Conservation (phyloP, 2,329 filamentous ascomycete genomes). For the Metarhizium robertsii region DNA sequence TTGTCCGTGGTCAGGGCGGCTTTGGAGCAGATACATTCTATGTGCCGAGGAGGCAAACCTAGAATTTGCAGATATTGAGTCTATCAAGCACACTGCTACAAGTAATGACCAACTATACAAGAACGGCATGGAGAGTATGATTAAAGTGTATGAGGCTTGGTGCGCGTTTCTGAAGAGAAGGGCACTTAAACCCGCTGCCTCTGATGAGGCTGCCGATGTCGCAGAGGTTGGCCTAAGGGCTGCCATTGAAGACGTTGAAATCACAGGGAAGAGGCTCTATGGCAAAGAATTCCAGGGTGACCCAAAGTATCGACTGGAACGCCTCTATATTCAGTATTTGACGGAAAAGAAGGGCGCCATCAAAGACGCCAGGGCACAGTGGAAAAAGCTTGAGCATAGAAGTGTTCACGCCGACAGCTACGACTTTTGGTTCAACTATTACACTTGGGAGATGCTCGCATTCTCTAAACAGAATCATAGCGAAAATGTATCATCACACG, state of each 20-base stretch:
- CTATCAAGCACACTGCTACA: constrained; percentile 87
- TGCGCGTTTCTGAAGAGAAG: constrained; percentile 85
- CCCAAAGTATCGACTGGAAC: constrained; percentile 77
- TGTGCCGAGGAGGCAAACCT: constrained; percentile 71
- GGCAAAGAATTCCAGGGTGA: constrained; percentile 74
- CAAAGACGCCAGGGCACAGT: constrained; percentile 67
- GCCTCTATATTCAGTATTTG: constrained; percentile 85
- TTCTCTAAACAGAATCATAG: constrained; percentile 42
- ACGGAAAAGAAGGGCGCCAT: constrained; percentile 74
- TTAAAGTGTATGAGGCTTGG: constrained; percentile 91
- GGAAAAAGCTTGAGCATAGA: constrained; percentile 59
- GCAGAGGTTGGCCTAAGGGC: constrained; percentile 83
- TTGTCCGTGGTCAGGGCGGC: constrained; percentile 82
- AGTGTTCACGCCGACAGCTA: constrained; percentile 64
- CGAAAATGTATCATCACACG: constrained; percentile 20
- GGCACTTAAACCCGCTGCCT: constrained; percentile 64
- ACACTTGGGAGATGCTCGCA: constrained; percentile 78
- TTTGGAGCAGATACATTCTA: constrained; percentile 87
- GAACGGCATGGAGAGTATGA: constrained; percentile 75
- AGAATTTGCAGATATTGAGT: constrained; percentile 71
- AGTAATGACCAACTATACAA: constrained; percentile 76
- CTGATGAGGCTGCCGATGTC: constrained; percentile 77
- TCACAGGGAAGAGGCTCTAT: constrained; percentile 67
- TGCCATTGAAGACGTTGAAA: constrained; percentile 75
- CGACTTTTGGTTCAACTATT: constrained; percentile 91